Percentiles rank a stretch among this genome's conserved stretches.
phyloP scores from a whole-genome alignment of 2,329 filamentous ascomycete species.

The Orbilia brochopaga region DNA sequence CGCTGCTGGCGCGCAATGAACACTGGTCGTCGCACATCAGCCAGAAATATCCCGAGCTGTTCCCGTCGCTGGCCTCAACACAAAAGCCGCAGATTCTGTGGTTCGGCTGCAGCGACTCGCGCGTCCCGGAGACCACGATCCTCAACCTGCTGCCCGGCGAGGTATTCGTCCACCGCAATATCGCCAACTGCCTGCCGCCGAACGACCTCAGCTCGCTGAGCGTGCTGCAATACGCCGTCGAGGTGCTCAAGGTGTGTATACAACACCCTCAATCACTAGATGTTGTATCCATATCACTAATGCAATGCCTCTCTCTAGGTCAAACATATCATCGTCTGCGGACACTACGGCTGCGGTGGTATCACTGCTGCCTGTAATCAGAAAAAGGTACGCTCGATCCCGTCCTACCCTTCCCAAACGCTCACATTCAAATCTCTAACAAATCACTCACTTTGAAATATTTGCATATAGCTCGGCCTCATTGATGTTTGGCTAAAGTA shows the following conservation, averaged over 20 bases:
- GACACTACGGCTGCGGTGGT: conserved; percentile 73
- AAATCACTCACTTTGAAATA: conserved; percentile 2
- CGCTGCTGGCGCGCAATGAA: conserved; percentile 52
- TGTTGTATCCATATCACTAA: background rate
- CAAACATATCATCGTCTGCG: conserved; percentile 73
- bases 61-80: conserved; percentile 53
- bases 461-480: conserved; percentile 61
- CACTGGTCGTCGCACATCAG: conserved; percentile 53
- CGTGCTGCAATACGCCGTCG: conserved; percentile 81
- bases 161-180: conserved; percentile 88
- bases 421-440: conserved; percentile 3
- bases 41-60: conserved; percentile 53
- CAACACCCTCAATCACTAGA: background rate
- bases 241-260: conserved; percentile 67
- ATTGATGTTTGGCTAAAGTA: conserved; percentile 68
- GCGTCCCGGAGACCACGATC: conserved; percentile 81
- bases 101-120: conserved; percentile 86
- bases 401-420: background rate
- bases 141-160: conserved; percentile 80
- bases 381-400: conserved; percentile 49
- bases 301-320: conserved; percentile 58
- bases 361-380: conserved; percentile 66
- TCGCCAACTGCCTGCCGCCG: conserved; percentile 79
- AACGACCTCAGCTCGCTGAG: conserved; percentile 76
- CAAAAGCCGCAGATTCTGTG: conserved; percentile 67